phyloP scores from a whole-genome alignment of 257 asterid species.

The Phtheirospermum japonicum region DNA sequence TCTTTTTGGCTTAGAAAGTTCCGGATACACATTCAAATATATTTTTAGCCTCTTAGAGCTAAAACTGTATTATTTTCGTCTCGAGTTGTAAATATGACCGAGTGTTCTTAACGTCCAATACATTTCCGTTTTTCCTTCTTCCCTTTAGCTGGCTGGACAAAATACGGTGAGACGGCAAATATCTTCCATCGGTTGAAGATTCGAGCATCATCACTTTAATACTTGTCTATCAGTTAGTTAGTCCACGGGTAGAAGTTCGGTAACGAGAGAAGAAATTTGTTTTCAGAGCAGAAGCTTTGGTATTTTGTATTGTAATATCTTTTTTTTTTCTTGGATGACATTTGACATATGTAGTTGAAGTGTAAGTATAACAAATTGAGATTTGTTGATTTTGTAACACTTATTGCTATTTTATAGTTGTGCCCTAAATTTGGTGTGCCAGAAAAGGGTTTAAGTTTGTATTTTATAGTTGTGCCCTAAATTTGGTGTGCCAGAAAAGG shows the following conservation, averaged over 20 bases:
- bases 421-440: constrained; percentile 2
- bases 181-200: neutral
- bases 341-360: constrained; percentile 8
- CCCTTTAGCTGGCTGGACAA: constrained; percentile 9
- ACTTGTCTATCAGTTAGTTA: too few relatives aligned
- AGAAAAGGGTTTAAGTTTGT: neutral
- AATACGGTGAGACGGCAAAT: constrained; percentile 6
- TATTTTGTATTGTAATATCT: neutral
- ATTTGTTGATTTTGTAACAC: constrained; percentile 15
- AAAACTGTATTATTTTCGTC: neutral
- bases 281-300: neutral
- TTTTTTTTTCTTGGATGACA: neutral
- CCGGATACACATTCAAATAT: neutral
- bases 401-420: neutral
- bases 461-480: neutral
- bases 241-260: neutral
- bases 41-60: constrained; percentile 15
- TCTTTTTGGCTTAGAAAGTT: constrained; percentile 9
- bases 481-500: constrained; percentile 3
- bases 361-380: constrained; percentile 13
- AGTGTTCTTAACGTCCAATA: neutral
- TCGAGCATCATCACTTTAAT: too few relatives aligned
- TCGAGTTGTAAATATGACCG: constrained; percentile 8
- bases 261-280: neutral
- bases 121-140: constrained; percentile 10